Percentiles rank a stretch among this genome's conserved stretches.
Conservation (phyloP, 805 yeast species). For the Suhomyces sp. region DNA sequence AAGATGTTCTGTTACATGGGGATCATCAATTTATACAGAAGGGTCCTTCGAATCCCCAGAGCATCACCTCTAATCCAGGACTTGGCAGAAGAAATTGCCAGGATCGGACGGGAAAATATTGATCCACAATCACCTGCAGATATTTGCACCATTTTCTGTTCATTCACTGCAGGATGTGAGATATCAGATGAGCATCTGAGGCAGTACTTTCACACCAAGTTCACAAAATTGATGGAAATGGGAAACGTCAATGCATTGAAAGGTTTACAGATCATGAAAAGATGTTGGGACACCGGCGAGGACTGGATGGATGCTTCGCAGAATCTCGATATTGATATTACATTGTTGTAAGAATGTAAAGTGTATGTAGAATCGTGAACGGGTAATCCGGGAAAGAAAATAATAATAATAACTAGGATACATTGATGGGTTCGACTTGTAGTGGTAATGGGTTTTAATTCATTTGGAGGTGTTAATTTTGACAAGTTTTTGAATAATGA, state of each 20-base stretch:
- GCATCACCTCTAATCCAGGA: conserved; percentile 49
- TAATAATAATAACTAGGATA: too few species aligned
- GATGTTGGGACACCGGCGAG: conserved; percentile 54
- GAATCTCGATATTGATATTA: conserved; percentile 42
- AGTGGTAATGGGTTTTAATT: too few species aligned
- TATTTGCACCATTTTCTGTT: conserved; percentile 53
- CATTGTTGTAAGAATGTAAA: conserved; percentile 35
- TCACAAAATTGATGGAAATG: conserved; percentile 39
- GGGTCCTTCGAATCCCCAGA: conserved; percentile 51
- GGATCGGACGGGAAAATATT: conserved; percentile 37
- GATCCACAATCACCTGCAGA: conserved; percentile 51
- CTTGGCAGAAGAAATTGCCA: conserved; percentile 41
- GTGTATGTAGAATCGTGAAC: too few species aligned
- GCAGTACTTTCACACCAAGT: conserved; percentile 37
- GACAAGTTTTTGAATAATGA: too few species aligned
- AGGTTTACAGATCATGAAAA: conserved; percentile 47
- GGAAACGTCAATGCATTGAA: conserved; percentile 46
- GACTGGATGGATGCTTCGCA: conserved; percentile 53
- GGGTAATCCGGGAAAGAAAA: too few species aligned
- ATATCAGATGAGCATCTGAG: conserved; percentile 37
- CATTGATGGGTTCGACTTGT: too few species aligned
- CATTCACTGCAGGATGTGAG: conserved; percentile 62
- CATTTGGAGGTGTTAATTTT: too few species aligned
- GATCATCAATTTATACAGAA: conserved; percentile 53
- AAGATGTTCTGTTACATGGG: conserved; percentile 53